Percentiles rank a stretch among this genome's conserved stretches.
Evolutionary conservation across 1,284 basidiomycete species (phyloP).

Genomic region (Rhodotorula glutinis): DNA sequence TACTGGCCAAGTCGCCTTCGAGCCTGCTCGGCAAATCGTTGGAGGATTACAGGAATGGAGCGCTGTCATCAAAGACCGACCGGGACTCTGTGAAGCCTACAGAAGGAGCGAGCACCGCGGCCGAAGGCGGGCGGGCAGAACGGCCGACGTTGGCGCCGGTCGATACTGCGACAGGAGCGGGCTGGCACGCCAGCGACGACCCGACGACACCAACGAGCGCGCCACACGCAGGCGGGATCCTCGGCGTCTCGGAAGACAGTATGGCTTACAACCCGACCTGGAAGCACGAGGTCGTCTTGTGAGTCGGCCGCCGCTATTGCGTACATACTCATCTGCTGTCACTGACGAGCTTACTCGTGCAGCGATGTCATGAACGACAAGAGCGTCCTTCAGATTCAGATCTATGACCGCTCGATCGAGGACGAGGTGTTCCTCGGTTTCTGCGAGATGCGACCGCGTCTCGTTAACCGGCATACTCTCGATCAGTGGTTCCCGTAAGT

Average conservation of each 20-base stretch:
- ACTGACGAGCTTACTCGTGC: too few relatives aligned
- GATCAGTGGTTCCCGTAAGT: constrained; percentile 95
- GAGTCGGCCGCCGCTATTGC: constrained; percentile 55
- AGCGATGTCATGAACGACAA: constrained; percentile 93
- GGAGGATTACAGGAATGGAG: constrained; percentile 18
- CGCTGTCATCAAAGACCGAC: too few relatives aligned
- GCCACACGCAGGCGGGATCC: constrained; percentile 2
- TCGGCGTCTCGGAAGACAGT: constrained; percentile 12
- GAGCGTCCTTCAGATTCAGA: constrained; percentile 80
- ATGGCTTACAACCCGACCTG: constrained; percentile 83
- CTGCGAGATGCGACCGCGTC: constrained; percentile 82
- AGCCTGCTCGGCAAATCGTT: constrained; percentile 19
- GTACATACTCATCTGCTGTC: too few relatives aligned
- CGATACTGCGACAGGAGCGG: constrained; percentile 11
- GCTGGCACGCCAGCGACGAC: constrained; percentile 16
- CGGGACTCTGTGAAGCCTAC: not conserved
- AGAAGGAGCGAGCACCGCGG: too few relatives aligned
- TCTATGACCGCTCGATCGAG: constrained; percentile 86
- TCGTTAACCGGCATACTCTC: constrained; percentile 86
- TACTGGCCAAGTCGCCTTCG: constrained; percentile 17
- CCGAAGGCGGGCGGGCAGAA: not conserved
- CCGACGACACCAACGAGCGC: constrained; percentile 29
- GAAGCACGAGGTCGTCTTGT: constrained; percentile 99
- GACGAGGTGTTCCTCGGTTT: constrained; percentile 85
- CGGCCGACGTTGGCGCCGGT: constrained; percentile 17